Evolutionary conservation across 1,139 yeast species (phyloP), one percentile per base, ranked within the genome.

Genomic region (Saccharomyces hybrid): DNA sequence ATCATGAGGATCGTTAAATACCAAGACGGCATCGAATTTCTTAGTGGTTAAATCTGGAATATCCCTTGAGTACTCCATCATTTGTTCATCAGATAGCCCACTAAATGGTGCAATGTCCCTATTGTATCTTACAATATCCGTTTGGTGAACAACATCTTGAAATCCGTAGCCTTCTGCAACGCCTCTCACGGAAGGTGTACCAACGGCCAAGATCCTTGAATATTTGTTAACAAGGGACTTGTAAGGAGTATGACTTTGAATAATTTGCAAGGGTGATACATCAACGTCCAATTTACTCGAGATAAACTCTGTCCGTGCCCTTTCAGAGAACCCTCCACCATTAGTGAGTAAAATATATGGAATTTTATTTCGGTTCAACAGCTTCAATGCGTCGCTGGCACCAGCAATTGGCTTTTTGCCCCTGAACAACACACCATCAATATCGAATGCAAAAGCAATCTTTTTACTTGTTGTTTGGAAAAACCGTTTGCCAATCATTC

Each of bases 201-300:
- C 98, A 23, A 90, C 85, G 1, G 88, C 90, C 59, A 91, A 71
- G 7, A 90, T 90, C 14, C 90, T 74, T 42, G 79, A 59, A 62
- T 75, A 84, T 52, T 76, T 73, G 23, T 73, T 69, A 0, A 80
- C 81, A 53, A 88, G 73, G 0, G 83, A 78, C 60, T 79, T 80
- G 77, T 87, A 84, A 0, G 98, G 99, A 0, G 98, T 91, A 71
- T 93, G 99, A 51, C 95, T 84, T 69, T 88, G 96, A 13, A 93
- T 83, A 46, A 93, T 74, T 66, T 91, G 97, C 49, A 77, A 72
- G 4, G 83, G 79, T 7, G 79, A 76, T 23, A 88, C 73, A 1
- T 74, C 71, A 4, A 82, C 71, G 5, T 75, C 77, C 38, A 88
- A 69, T 32, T 73, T 71, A n/a, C 73, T 63, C 3, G 85, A 76